Base-by-base conservation (phyloP, 2,329 filamentous ascomycete genomes). In the Beauveria australis region DNA sequence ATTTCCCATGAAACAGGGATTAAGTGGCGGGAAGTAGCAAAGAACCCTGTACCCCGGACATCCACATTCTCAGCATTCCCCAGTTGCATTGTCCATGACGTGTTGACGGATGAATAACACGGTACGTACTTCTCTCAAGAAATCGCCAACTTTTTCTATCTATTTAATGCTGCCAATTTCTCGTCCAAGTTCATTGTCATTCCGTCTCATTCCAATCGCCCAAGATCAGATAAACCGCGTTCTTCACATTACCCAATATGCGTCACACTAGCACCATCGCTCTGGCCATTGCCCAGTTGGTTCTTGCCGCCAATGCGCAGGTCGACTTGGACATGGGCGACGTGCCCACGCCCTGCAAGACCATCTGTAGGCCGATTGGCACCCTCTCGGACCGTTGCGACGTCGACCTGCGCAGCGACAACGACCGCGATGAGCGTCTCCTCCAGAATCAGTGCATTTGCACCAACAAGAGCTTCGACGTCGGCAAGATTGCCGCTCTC, bases 381-480 rank as follows among this genome's bases (percentile, higher is more conserved):
- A 61, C 70, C n/a, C 69, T 76, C 30, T 72, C 70, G 51, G 67
- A 67, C 40, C 66, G 64, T 33, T 78, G 76, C 63, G 71, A 74
- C 26, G 69, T 71, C 37, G 68, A 73, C 60, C 67, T 71, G 37
- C 56, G 46, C 26, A 67, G 66, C 48, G 66, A 71, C 59, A 68
- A 63, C 16, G 71, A 74, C 66, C 67, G 66, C 19, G 65, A 69
- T 37, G 73, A 76, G 64, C 66, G 72, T 48, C 70, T 67, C 16
- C 71, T 76, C 55, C 67, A 72, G 66, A 67, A 66, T 8, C 73
- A 77, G 64, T 77, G 75, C 63, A 64, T 76, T 58, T 76, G 75
- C 69, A 72, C 73, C 64, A 74, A 78, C 68, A 62, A 68, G 54
- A 73, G 73, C 65, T 74, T 78, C 66, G 66, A 76, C 66, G 76